Percentiles rank a stretch among this genome's conserved stretches.
Evolutionary conservation across 495 filamentous ascomycete genomes (phyloP).

Genomic region (Clavariopsis aquatica): DNA sequence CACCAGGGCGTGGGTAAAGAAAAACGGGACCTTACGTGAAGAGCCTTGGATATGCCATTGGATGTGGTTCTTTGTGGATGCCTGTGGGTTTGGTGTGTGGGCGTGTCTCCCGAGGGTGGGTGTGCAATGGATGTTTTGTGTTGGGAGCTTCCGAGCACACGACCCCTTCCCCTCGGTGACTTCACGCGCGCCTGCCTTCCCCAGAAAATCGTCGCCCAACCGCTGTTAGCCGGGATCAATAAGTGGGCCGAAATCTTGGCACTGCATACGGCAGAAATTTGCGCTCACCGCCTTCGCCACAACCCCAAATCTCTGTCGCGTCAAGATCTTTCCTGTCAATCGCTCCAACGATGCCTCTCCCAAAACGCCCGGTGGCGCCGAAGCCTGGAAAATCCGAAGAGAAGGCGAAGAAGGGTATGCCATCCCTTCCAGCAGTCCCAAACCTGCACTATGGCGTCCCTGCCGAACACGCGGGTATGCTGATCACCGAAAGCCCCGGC

Average conservation of each 20-base stretch:
- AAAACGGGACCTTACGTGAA: slow-evolving; percentile 26
- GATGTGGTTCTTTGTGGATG: neutral
- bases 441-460: neutral
- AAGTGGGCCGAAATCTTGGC: slow-evolving; percentile 12
- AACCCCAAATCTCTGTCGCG: slow-evolving; percentile 19
- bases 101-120: neutral
- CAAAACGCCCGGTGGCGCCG: slow-evolving; percentile 25
- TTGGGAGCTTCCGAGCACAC: slow-evolving; percentile 18
- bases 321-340: neutral
- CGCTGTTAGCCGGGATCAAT: slow-evolving; percentile 19
- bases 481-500: too few relatives aligned
- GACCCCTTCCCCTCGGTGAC: slow-evolving; percentile 3
- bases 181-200: slow-evolving; percentile 6
- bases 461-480: neutral
- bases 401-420: neutral
- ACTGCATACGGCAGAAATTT: slow-evolving; percentile 13
- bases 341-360: slow-evolving; percentile 24
- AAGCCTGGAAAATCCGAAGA: slow-evolving; percentile 1
- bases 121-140: neutral
- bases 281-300: slow-evolving; percentile 16
- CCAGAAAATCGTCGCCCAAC: slow-evolving; percentile 14
- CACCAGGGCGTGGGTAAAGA: neutral
- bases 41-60: slow-evolving; percentile 30
- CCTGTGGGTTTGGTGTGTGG: neutral
- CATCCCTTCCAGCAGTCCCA: neutral